Base-by-base conservation (phyloP, 345 rosid species). In the Murraya paniculata region DNA sequence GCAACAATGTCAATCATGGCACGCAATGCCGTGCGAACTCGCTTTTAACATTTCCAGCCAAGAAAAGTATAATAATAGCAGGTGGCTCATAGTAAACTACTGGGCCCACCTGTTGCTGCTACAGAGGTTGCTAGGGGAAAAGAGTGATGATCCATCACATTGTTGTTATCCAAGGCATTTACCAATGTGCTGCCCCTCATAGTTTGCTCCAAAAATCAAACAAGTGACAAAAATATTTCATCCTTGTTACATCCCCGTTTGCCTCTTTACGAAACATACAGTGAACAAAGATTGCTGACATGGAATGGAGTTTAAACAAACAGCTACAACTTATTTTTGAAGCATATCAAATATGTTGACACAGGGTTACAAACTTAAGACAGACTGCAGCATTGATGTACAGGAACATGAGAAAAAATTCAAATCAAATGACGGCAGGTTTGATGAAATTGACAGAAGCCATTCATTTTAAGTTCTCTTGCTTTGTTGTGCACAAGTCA, bases 211-310 rank as follows among this genome's bases (percentile, higher is more conserved):
- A 96, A 73, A 45, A 92, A 90, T 68, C 76, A 89, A 84, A 96
- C 94, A 36, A 96, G 91, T 8, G 94, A 92, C 95, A 90, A 84
- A 64, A 96, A 94, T 80, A 96, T 89, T 74, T 96, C 94, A 94
- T 91, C 85, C 98, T 89, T 27, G 97, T 90, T 27, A 94, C 90
- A 55, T 96, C 99, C 82, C 90, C 82, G 81, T 84, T 90, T 61
- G 98, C 98, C 94, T 94, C 88, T 31, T 71, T 58, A 50, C 38
- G 36, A 48, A 74, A 68, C 38, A 61, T 24, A 5, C 4, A 28
- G 68, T 53, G 60, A 55, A 75, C 31, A 67, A 50, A 73, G 22
- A 27, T 50, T 24, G 33, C 7, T 38, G 50, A 10, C n/a, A 38
- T 31, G 9, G 64, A 39, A 4, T 11, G 38, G 50, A 72, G 27